Evolutionary conservation across 257 asterid species (phyloP).

Genomic region (Plectranthus barbatus): DNA sequence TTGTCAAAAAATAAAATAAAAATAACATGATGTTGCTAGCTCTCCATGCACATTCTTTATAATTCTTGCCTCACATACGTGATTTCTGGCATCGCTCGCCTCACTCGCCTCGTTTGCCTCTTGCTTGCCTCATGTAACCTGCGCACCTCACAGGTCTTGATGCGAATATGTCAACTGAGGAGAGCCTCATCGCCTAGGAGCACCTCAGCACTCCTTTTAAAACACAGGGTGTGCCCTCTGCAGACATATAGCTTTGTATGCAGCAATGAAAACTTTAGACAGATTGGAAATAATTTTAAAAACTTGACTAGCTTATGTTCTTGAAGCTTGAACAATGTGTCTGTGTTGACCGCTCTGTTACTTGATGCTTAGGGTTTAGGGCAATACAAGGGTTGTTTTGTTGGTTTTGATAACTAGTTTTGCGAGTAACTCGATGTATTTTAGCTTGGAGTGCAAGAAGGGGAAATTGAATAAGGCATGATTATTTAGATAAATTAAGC

Average conservation of each 20-base stretch:
- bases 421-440: not conserved
- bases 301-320: not conserved
- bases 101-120: no score
- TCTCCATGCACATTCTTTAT: no score
- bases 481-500: not conserved
- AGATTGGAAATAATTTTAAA: not conserved
- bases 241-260: not conserved
- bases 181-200: no score
- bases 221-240: constrained; percentile 4
- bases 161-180: no score
- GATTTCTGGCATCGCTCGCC: no score
- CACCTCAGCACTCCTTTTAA: no score
- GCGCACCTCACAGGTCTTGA: no score
- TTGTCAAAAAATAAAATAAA: no score
- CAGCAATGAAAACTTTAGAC: not conserved
- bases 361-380: not conserved
- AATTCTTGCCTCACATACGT: no score
- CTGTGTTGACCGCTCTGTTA: not conserved
- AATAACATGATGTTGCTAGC: no score
- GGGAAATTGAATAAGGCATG: not conserved
- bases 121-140: no score
- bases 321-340: not conserved
- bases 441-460: not conserved
- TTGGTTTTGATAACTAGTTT: not conserved
- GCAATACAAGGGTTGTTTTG: not conserved